These are phyloP conservation scores for Lobosporangium transversale DNA, from an alignment of 192 early-diverging fungal species.

Conservation along the genomic window DNA sequence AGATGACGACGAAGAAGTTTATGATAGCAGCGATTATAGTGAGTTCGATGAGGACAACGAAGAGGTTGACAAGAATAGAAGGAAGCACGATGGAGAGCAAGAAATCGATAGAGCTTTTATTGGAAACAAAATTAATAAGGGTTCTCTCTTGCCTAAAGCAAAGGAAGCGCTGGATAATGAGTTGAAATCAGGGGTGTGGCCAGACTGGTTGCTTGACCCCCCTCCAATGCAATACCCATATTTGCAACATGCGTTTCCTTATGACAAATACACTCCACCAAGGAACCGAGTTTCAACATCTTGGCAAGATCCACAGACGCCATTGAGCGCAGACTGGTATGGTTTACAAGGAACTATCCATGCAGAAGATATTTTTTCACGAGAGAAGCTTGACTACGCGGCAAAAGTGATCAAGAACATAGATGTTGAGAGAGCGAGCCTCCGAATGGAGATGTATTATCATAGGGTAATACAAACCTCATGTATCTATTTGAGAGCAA, in stretches of 20 bases:
- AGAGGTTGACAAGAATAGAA: not conserved
- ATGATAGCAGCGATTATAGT: not conserved
- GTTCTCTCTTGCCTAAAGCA: not conserved
- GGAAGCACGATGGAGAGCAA: not conserved
- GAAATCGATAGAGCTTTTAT: not conserved
- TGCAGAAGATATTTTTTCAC: slow-evolving; percentile 19
- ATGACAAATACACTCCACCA: slow-evolving; percentile 11
- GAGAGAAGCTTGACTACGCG: slow-evolving; percentile 21
- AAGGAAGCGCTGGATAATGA: not conserved
- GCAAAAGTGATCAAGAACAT: slow-evolving; percentile 2
- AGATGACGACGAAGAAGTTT: not conserved
- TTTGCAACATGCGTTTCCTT: slow-evolving; percentile 22
- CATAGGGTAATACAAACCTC: slow-evolving; percentile 6
- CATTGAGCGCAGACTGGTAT: slow-evolving; percentile 15
- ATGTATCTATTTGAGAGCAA: not conserved
- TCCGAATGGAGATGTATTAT: slow-evolving; percentile 37
- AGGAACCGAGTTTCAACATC: not conserved
- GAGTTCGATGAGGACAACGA: not conserved
- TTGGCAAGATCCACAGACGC: not conserved
- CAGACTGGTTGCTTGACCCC: not conserved
- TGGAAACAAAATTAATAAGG: not conserved
- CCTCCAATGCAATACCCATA: slow-evolving; percentile 18
- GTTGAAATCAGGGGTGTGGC: not conserved
- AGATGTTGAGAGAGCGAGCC: not conserved
- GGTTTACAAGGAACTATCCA: slow-evolving; percentile 8